Percentiles rank a stretch among this genome's conserved stretches.
Conservation (phyloP, 1,139 yeast genomes). For the Sugiyamaella pinicola region DNA sequence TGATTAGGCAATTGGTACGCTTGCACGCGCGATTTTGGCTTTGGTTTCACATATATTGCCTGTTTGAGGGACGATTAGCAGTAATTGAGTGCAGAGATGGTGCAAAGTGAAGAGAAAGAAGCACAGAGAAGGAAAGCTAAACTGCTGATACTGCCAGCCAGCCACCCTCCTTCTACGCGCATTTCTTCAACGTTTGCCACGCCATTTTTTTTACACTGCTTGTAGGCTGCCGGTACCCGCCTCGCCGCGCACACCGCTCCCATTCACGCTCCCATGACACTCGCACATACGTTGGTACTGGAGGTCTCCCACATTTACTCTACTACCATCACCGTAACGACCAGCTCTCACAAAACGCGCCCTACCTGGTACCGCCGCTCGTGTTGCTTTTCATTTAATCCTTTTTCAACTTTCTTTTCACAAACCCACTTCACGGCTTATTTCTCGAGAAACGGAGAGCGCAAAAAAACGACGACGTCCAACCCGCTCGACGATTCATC, state of each 20-base stretch:
- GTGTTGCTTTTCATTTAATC: constrained; percentile 13
- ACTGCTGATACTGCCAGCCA: neutral
- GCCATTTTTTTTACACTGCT: neutral
- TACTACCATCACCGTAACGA: constrained; percentile 12
- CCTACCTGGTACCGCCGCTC: constrained; percentile 12
- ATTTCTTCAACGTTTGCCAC: neutral
- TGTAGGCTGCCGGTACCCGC: no score
- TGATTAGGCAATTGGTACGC: neutral
- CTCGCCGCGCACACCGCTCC: neutral
- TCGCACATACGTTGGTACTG: neutral
- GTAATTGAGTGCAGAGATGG: neutral
- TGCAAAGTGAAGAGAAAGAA: neutral
- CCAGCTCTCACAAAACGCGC: constrained; percentile 16
- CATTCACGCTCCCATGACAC: no score
- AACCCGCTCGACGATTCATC: neutral
- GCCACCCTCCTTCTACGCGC: neutral
- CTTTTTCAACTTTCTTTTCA: constrained; percentile 9
- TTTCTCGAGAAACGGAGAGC: constrained; percentile 5
- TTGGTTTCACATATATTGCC: neutral
- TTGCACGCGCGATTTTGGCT: neutral
- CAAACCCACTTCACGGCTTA: constrained; percentile 18
- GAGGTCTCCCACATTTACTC: neutral
- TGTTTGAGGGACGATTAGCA: neutral
- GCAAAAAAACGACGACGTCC: neutral
- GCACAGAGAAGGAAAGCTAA: neutral